phyloP scores from a whole-genome alignment of 2,329 filamentous ascomycete genomes.

The Aureobasidium lini region DNA sequence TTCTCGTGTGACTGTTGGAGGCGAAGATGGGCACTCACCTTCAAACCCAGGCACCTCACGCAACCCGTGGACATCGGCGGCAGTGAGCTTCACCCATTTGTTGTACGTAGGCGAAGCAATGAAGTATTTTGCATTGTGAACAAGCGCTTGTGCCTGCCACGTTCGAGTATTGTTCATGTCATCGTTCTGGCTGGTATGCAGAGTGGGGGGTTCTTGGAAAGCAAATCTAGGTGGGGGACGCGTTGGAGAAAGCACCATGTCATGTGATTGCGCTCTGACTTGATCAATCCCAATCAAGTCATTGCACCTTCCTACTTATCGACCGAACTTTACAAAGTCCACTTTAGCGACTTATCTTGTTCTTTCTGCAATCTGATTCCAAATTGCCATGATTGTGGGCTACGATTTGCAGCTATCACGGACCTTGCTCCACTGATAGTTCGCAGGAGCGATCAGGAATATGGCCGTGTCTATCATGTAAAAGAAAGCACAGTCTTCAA shows the following conservation, averaged over 20 bases:
- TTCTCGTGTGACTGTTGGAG: no score
- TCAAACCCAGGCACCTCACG: slow-evolving; percentile 41
- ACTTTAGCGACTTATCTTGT: background rate
- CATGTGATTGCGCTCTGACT: background rate
- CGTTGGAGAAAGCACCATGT: background rate
- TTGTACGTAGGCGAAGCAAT: slow-evolving; percentile 53
- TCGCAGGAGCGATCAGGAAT: background rate
- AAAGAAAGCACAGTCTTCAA: background rate
- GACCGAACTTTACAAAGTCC: background rate
- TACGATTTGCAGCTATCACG: background rate
- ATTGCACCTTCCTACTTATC: background rate
- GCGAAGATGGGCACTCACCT: slow-evolving; percentile 31
- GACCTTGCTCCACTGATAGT: background rate
- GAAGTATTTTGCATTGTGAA: slow-evolving; percentile 56
- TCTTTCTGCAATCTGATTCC: background rate
- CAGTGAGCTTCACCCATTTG: slow-evolving; percentile 55
- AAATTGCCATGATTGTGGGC: background rate
- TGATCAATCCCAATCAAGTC: background rate
- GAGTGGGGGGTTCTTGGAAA: background rate
- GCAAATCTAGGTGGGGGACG: background rate
- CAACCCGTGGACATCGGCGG: slow-evolving; percentile 48
- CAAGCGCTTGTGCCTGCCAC: background rate
- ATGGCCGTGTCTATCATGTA: background rate
- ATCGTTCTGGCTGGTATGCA: background rate
- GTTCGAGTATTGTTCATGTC: background rate